Evolutionary conservation across 495 filamentous ascomycete genomes (phyloP).

Genomic region (Aspergillus sclerotioniger): DNA sequence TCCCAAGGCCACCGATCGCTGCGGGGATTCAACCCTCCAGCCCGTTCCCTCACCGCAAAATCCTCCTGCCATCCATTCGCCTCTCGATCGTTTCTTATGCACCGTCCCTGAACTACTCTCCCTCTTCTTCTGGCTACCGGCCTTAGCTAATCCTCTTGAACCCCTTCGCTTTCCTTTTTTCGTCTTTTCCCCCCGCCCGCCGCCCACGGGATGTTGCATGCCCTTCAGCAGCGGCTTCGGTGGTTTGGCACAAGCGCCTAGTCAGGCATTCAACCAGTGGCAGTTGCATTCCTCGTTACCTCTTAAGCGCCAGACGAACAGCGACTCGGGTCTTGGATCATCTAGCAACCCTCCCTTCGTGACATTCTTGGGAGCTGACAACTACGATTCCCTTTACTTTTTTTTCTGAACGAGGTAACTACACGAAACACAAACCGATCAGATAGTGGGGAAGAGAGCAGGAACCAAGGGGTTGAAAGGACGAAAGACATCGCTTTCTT

Average conservation of each 20-base stretch:
- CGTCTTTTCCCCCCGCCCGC: background rate
- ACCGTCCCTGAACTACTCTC: slow-evolving; percentile 17
- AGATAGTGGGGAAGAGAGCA: slow-evolving; percentile 7
- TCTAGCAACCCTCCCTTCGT: background rate
- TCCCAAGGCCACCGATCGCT: slow-evolving; percentile 14
- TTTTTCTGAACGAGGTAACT: slow-evolving; percentile 24
- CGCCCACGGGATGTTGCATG: slow-evolving; percentile 30
- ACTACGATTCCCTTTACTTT: slow-evolving; percentile 7
- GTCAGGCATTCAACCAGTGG: slow-evolving; percentile 23
- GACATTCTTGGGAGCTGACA: slow-evolving; percentile 5
- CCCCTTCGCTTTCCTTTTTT: background rate
- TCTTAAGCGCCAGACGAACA: slow-evolving; percentile 40
- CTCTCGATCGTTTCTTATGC: slow-evolving; percentile 15
- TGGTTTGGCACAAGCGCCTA: slow-evolving; percentile 29
- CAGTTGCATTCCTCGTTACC: slow-evolving; percentile 19
- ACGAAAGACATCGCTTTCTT: slow-evolving; percentile 12
- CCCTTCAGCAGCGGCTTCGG: slow-evolving; percentile 18
- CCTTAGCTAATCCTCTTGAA: slow-evolving; percentile 1
- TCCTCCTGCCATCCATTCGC: slow-evolving; percentile 9
- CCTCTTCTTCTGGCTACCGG: slow-evolving; percentile 4
- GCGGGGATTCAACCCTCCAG: slow-evolving; percentile 17
- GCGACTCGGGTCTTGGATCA: slow-evolving; percentile 1
- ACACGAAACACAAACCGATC: slow-evolving; percentile 16
- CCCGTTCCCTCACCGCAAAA: slow-evolving; percentile 27
- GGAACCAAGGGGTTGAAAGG: slow-evolving; percentile 14